These are phyloP conservation scores for Ophiocordyceps camponoti-saundersi DNA, from an alignment of 2,329 filamentous ascomycete species.

Conservation along the genomic window DNA sequence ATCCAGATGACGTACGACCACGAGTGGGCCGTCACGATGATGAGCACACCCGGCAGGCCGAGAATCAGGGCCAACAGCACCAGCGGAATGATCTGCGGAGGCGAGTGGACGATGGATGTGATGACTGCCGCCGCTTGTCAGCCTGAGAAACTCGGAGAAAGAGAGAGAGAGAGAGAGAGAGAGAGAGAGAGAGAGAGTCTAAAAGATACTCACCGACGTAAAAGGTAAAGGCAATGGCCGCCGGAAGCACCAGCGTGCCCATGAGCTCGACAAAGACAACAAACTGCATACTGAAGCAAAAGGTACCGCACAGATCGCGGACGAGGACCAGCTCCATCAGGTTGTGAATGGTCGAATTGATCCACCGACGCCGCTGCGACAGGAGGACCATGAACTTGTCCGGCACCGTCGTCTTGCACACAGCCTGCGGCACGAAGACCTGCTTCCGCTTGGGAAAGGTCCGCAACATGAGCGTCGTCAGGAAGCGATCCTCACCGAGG, in stretches of 20 bases:
- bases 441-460: constrained; percentile 99
- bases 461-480: constrained; percentile 93
- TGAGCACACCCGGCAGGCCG: constrained; percentile 80
- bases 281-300: constrained; percentile 99
- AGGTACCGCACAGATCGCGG: constrained; percentile 89
- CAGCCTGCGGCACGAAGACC: constrained; percentile 93
- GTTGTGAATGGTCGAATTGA: constrained; percentile 98
- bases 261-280: constrained; percentile 90
- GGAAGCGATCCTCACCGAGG: constrained; percentile 83
- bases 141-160: not conserved
- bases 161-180: not conserved
- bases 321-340: constrained; percentile 95
- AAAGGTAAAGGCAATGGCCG: constrained; percentile 91
- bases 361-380: constrained; percentile 93
- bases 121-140: constrained; percentile 38
- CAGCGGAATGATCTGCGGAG: constrained; percentile 75
- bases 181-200: not conserved
- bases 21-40: constrained; percentile 84
- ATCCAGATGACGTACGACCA: constrained; percentile 92
- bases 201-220: constrained; percentile 63
- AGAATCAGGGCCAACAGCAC: constrained; percentile 80
- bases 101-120: constrained; percentile 63
- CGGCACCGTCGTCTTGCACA: constrained; percentile 96
- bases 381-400: constrained; percentile 83
- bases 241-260: constrained; percentile 85